Base-by-base conservation (phyloP, 192 early-diverging fungal species). In the Podila epigama region DNA sequence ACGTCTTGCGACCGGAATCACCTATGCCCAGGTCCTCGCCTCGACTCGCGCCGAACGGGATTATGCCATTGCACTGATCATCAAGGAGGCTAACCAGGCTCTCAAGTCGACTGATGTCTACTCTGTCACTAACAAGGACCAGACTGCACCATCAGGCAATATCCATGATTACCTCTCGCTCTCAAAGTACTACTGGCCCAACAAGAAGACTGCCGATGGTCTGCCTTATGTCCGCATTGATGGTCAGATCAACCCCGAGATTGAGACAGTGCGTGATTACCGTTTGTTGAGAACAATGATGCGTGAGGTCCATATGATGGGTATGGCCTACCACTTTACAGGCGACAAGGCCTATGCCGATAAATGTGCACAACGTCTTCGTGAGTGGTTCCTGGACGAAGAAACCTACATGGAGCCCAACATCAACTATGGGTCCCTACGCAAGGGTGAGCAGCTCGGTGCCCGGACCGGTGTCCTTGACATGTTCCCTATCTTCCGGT, bases 371-470 rank as follows among this genome's bases (percentile, higher is more conserved):
- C 29, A 58, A 18, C 69, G 83, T 31, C 37, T 90, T 6, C 54
- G 67, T 12, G 69, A 73, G 33, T 90, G 89, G 87, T 90, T 90
- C 70, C 48, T 90, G 42, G 71, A 90, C 54, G 68, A 72, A 13
- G 66, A n/a, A 2, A 88, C 87, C 6, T 71, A 70, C 16, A 90
- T 90, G 89, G 88, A 90, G 25, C 87, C 89, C 34, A 83, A 86
- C 58, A 66, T 90, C 50, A 79, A 88, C 55, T 90, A 69, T 65
- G 86, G 78, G 11, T 82, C 82, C 4, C 68, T 82, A 27, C 81
- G 82, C 58, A 81, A 70, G 41, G 87, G 87, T 18, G 22, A 75
- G 34, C 44, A 40, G 12, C 36, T 69, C 6, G 83, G 83, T n/a
- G 65, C 61, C 20, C 68, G 66, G 4, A 79, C 78, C 18, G 83